phyloP scores from a whole-genome alignment of 495 filamentous ascomycete genomes.

The Hypoxylon crocopeplum region DNA sequence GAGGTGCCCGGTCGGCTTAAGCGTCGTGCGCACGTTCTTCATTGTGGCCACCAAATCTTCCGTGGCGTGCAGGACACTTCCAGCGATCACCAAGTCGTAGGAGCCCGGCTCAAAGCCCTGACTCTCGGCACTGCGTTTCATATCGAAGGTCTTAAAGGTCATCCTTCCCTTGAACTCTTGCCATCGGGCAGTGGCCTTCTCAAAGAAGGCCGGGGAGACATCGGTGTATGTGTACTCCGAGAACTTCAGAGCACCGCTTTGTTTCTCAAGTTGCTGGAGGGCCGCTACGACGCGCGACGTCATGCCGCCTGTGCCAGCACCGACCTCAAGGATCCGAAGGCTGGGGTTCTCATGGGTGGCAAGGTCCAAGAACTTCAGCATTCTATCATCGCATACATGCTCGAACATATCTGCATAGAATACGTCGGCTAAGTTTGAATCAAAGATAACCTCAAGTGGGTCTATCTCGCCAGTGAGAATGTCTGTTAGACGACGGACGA shows the following conservation, averaged over 20 bases:
- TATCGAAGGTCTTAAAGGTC: slow-evolving; percentile 43
- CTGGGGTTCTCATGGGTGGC: slow-evolving; percentile 49
- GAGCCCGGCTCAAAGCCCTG: slow-evolving; percentile 42
- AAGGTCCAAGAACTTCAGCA: slow-evolving; percentile 32
- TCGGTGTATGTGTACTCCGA: slow-evolving; percentile 59
- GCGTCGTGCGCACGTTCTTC: slow-evolving; percentile 42
- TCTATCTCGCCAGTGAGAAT: slow-evolving; percentile 53
- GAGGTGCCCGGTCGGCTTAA: slow-evolving; percentile 49
- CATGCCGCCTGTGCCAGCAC: slow-evolving; percentile 54
- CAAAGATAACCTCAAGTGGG: slow-evolving; percentile 46
- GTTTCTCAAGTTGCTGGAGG: slow-evolving; percentile 28
- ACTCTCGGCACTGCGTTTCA: slow-evolving; percentile 31
- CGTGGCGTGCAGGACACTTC: slow-evolving; percentile 59
- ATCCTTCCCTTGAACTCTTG: slow-evolving; percentile 26
- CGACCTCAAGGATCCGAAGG: slow-evolving; percentile 51
- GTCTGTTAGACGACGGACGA: slow-evolving; percentile 39
- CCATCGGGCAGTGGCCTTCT: slow-evolving; percentile 42
- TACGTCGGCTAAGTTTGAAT: slow-evolving; percentile 24
- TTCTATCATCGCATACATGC: slow-evolving; percentile 28
- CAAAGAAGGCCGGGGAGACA: slow-evolving; percentile 59
- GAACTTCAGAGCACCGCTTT: slow-evolving; percentile 35
- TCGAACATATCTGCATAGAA: slow-evolving; percentile 39
- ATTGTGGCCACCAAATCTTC: slow-evolving; percentile 44
- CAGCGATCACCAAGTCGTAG: slow-evolving; percentile 54
- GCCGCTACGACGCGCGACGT: slow-evolving; percentile 30